phyloP scores from a whole-genome alignment of 2,329 filamentous ascomycete genomes.

The Sporothrix mexicana region DNA sequence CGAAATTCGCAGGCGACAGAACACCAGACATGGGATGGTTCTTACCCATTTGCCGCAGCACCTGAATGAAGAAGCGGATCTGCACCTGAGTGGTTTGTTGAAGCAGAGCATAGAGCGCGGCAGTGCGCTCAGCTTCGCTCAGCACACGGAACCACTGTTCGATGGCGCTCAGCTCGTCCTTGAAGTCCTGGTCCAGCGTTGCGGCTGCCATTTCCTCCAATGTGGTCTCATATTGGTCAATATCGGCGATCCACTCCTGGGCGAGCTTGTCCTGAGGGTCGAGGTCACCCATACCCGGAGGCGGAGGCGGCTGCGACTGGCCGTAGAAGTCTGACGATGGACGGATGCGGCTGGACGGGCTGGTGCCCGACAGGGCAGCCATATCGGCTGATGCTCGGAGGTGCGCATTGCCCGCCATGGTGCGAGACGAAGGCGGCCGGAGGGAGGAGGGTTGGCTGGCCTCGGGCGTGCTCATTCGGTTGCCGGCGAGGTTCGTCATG shows the following conservation, averaged over 20 bases:
- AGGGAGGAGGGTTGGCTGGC: slow-evolving; percentile 80
- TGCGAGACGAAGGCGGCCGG: slow-evolving; percentile 79
- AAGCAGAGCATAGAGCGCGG: slow-evolving; percentile 89
- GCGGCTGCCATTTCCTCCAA: slow-evolving; percentile 98
- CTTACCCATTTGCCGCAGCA: slow-evolving; percentile 98
- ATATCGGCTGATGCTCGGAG: slow-evolving; percentile 96
- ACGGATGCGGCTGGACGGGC: slow-evolving; percentile 77
- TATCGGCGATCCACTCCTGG: slow-evolving; percentile 98
- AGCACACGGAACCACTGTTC: slow-evolving; percentile 99
- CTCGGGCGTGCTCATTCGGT: slow-evolving; percentile 97
- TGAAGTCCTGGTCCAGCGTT: slow-evolving; percentile 99
- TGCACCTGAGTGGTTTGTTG: slow-evolving; percentile 99
- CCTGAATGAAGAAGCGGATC: slow-evolving; percentile 98
- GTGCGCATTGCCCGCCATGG: slow-evolving; percentile 75
- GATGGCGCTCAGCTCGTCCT: slow-evolving; percentile 97
- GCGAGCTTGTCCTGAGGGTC: slow-evolving; percentile 92
- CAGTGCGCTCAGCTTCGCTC: slow-evolving; percentile 94
- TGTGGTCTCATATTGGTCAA: slow-evolving; percentile 98
- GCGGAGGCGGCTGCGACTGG: slow-evolving; percentile 63
- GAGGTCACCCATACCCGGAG: slow-evolving; percentile 64
- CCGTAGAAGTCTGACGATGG: slow-evolving; percentile 96
- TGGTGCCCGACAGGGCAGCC: slow-evolving; percentile 74
- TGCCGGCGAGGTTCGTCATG: slow-evolving; percentile 74
- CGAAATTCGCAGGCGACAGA: slow-evolving; percentile 91
- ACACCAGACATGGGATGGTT: slow-evolving; percentile 97